Evolutionary conservation across 2,329 filamentous ascomycete genomes (phyloP), one percentile per base, ranked within the genome.

Genomic region (Didymella glomerata): DNA sequence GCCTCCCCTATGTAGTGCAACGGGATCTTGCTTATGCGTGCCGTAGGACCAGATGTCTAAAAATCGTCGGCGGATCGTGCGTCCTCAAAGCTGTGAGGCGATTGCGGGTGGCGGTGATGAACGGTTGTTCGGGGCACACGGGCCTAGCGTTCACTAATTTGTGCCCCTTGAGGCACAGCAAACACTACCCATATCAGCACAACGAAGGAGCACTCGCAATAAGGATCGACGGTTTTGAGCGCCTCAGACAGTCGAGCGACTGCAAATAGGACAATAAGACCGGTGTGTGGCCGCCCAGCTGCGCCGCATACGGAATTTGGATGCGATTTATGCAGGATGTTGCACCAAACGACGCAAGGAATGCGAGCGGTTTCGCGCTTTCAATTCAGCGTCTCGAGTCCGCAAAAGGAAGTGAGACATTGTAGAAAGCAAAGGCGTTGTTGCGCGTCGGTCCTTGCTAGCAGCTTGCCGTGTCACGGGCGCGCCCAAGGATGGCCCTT

Each of bases 361-460:
- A 50, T 36, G 51, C 18, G 45, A 34, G 9, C 20, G 32, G 56
- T 59, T 59, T 59, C 56, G 50, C 56, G 41, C 47, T 51, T 46
- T n/a, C 24, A n/a, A 59, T 25, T 54, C 41, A 46, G 40, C 46
- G 40, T 47, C 41, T 47, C 46, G 18, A 54, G 36, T 20, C 32
- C 13, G 32, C 51, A 59, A 59, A 59, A 54, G 27, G 25, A 59
- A 49, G 27, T 51, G 18, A 59, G 47, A 59, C 56, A 59, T 50
- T 3, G 18, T 50, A 46, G 40, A 54, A 59, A 50, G 56, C 50
- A 59, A 59, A 59, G 47, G 40, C 46, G 47, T 50, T 50, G 46
- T 47, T 58, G 50, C 22, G 49, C 28, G 30, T 50, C 22, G 22
- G 25, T 36, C 27, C 49, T 25, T 30, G 20, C 40, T 38, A 27